Evolutionary conservation across 768 basidiomycete genomes (phyloP).

Genomic region (Neoboletus brunneissimus): DNA sequence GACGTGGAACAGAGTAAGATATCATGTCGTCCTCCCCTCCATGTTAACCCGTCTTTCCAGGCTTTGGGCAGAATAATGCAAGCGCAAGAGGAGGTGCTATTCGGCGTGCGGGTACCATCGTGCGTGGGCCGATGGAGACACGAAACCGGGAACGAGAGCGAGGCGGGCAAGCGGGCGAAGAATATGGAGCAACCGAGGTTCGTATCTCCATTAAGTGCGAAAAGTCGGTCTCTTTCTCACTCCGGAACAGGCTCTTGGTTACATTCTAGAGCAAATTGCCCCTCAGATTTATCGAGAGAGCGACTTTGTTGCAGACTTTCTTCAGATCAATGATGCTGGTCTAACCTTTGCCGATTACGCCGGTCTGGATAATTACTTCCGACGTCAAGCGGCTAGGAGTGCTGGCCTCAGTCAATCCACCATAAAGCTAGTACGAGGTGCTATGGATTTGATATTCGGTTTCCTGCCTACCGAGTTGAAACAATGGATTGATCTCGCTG

Average conservation of each 20-base stretch:
- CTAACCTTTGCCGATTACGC: constrained; percentile 96
- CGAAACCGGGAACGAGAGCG: constrained; percentile 45
- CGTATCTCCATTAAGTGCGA: constrained; percentile 10
- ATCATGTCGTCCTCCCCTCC: not conserved
- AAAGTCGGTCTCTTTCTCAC: not conserved
- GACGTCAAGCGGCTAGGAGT: constrained; percentile 80
- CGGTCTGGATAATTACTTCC: constrained; percentile 90
- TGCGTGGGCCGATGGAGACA: constrained; percentile 70
- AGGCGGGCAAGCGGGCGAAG: constrained; percentile 54
- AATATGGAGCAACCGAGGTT: constrained; percentile 72
- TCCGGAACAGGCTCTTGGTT: constrained; percentile 60
- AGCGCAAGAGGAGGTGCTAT: constrained; percentile 53
- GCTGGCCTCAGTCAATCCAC: constrained; percentile 67
- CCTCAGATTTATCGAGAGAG: constrained; percentile 79
- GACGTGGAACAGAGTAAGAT: constrained; percentile 66
- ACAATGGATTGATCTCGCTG: constrained; percentile 76
- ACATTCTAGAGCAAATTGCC: constrained; percentile 72
- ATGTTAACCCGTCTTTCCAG: constrained; percentile 32
- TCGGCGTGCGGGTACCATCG: constrained; percentile 79
- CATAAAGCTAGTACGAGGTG: constrained; percentile 76
- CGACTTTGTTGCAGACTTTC: constrained; percentile 86
- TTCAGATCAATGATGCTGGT: constrained; percentile 85
- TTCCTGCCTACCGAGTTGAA: constrained; percentile 84
- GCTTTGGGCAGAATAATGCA: constrained; percentile 39
- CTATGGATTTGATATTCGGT: constrained; percentile 94